Evolutionary conservation across 1,284 basidiomycete genomes (phyloP), one percentile per base, ranked within the genome.

Genomic region (Cutaneotrichosporon cavernicola): DNA sequence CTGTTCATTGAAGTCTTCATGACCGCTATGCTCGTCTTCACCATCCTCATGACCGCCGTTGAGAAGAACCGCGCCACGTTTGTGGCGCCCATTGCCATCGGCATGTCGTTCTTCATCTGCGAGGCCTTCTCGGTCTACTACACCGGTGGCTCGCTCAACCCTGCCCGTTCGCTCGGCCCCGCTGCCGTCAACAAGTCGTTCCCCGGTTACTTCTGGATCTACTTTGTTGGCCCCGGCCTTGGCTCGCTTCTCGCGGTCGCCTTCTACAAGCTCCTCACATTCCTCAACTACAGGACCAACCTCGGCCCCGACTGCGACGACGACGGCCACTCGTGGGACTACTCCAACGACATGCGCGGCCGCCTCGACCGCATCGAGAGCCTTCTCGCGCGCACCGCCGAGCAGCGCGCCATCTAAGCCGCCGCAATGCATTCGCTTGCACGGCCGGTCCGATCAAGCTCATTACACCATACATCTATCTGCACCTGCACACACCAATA

Each of bases 11-110:
- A 83, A 70, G 77, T 82, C 71, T 82, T 84, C 76, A 72, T 83
- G 59, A 82, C 83, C 5, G 71, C 79, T 57, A 72, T 73, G 46
- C 76, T 83, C 22, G 76, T 79, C 74, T 61, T 77, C 30, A 73
- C 77, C 56, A 78, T 83, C 56, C 76, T 83, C 56, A 71, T 84
- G 61, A 73, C 82, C 11, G 83, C 83, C 46, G 83, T 80, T 31
- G 82, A 83, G 73, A 83, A 81, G 74, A 81, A 83, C 74, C 76
- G 80, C 50, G 81, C 78, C 14, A 84, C 84, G 0, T 83, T 82
- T 71, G 76, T 84, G 22, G 83, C 83, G 2, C 84, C 84, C 3
- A 78, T 85, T 62, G 83, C 81, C 55, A 85, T 84, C 60, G 83
- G 83, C 56, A 77, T 81, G 58, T 76, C 81, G 5, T 72, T 83